These are phyloP conservation scores for Alloteropsis angusta DNA, from an alignment of 202 grass and related monocot genomes.

Conservation along the genomic window DNA sequence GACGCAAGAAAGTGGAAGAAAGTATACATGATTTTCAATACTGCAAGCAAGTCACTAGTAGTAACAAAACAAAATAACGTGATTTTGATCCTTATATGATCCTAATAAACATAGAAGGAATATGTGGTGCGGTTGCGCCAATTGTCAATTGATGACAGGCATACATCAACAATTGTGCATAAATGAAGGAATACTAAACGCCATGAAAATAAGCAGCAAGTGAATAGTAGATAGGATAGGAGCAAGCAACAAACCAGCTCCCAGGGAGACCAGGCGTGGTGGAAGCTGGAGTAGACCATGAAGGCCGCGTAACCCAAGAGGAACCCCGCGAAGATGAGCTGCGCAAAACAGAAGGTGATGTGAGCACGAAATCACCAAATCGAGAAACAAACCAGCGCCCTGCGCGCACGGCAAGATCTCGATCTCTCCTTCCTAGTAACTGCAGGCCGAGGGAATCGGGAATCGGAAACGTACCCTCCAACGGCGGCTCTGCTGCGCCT, in stretches of 20 bases:
- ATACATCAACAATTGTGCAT: background rate
- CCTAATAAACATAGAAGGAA: background rate
- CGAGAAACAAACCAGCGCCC: background rate
- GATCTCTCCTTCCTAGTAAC: background rate
- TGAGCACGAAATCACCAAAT: constrained; percentile 3
- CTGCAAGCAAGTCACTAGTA: no score
- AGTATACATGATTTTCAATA: no score
- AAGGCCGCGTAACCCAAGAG: constrained; percentile 57
- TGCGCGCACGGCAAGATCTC: background rate
- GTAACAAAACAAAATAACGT: background rate
- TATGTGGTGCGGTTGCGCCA: background rate
- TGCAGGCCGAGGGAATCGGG: background rate
- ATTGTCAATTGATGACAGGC: background rate
- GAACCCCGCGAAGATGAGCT: constrained; percentile 64
- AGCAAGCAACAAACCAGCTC: constrained; percentile 52
- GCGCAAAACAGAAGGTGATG: constrained; percentile 22
- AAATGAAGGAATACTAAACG: background rate
- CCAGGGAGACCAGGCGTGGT: constrained; percentile 83
- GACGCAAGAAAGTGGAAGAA: background rate
- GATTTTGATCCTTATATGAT: background rate
- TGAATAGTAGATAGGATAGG: background rate
- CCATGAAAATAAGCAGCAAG: background rate
- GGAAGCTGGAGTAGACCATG: constrained; percentile 63
- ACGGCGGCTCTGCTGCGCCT: constrained; percentile 44
- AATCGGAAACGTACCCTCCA: constrained; percentile 56